These are phyloP conservation scores for Lachancea sp. DNA, from an alignment of 805 yeast genomes.

Conservation along the genomic window DNA sequence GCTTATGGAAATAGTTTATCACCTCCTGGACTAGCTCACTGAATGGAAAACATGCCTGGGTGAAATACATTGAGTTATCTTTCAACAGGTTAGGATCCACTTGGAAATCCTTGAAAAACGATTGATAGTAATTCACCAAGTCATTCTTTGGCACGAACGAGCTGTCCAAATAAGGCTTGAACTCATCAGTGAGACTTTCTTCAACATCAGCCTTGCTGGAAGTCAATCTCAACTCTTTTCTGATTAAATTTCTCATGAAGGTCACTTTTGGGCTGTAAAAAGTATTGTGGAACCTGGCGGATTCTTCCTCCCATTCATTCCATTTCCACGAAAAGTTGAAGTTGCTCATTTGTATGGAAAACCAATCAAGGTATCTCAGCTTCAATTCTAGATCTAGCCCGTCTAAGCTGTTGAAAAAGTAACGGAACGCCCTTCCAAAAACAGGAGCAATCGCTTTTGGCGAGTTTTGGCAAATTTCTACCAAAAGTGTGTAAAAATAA, in stretches of 20 bases:
- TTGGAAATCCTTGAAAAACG: conserved; percentile 21
- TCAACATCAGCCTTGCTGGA: conserved; percentile 58
- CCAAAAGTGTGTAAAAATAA: conserved; percentile 77
- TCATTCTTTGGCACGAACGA: conserved; percentile 34
- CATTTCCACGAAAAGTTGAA: conserved; percentile 97
- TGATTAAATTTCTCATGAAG: conserved; percentile 70
- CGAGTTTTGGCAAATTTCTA: conserved; percentile 80
- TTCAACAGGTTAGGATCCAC: conserved; percentile 28
- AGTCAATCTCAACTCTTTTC: conserved; percentile 79
- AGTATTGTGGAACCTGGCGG: conserved; percentile 39
- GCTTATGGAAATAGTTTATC: conserved; percentile 35
- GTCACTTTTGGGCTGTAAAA: conserved; percentile 64
- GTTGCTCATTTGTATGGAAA: conserved; percentile 86
- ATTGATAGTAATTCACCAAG: conserved; percentile 34
- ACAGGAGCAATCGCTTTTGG: conserved; percentile 87
- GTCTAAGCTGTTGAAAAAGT: conserved; percentile 61
- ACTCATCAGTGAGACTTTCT: conserved; percentile 61
- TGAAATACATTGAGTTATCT: conserved; percentile 36
- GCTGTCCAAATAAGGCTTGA: conserved; percentile 43
- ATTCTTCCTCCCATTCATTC: conserved; percentile 82
- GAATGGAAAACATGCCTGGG: conserved; percentile 35
- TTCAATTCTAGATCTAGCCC: conserved; percentile 70
- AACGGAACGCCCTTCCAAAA: conserved; percentile 85
- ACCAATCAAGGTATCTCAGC: conserved; percentile 78
- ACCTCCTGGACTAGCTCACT: conserved; percentile 34